Evolutionary conservation across 164 flowering plant genomes (phyloP), one percentile per base, ranked within the genome.

Genomic region (Litsea cubeba): DNA sequence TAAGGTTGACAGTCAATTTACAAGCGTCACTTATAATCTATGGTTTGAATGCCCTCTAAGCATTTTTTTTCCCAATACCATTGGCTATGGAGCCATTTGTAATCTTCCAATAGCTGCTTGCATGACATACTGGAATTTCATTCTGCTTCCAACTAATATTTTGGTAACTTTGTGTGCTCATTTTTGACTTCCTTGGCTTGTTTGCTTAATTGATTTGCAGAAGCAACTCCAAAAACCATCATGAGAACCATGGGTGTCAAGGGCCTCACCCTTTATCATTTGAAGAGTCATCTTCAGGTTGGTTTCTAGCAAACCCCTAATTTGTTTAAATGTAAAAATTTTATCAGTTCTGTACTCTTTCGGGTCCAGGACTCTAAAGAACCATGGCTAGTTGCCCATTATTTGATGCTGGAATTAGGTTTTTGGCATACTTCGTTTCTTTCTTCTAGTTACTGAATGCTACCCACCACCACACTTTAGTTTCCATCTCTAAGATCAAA

Each of bases 181-280:
- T 64, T 70, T 68, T 46, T 26, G 22, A 40, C 58, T 50, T 64
- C 28, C 28, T 2, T 32, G 40, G 24, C 28, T 49, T 57, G 26
- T 72, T 22, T 76, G 32, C 72, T 71, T 26, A 51, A 72, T 1
- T 75, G 66, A 30, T 62, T 85, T 83, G 85, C 89, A 90, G 97
- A 92, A 87, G 97, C 97, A 74, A 92, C 97, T 40, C 97, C 97
- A 26, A 92, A 92, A 81, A 86, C 94, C 28, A 86, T 90, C 63
- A 84, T 92, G 97, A 86, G 92, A 76, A 90, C 94, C 49, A 92
- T 92, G 97, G 95, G 95, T 32, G 95, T 92, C 40, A 92, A 92
- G 76, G 97, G 95, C 74, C 92, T 92, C 49, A 92, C 97, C 25
- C 88, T 92, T 22, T 92, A 92, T 83, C 97, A 92, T 80, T 83